Evolutionary conservation across 805 yeast species (phyloP).

Genomic region (Yarrowia yakushimensis): DNA sequence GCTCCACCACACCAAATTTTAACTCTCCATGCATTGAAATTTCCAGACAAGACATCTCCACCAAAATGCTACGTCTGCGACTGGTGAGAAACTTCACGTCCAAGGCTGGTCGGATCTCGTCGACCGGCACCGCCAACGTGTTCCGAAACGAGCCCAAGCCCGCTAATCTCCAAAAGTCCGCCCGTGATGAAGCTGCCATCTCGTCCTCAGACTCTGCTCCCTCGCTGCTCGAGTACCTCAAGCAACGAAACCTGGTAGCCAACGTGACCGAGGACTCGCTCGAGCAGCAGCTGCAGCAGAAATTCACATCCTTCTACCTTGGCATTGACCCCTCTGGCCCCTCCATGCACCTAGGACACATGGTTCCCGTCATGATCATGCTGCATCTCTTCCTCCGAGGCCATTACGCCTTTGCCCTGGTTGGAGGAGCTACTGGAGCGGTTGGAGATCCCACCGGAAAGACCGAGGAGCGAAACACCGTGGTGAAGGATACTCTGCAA

Average conservation of each 20-base stretch:
- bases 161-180: background rate
- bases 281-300: background rate
- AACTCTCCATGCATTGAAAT: conserved; percentile 7
- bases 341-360: conserved; percentile 86
- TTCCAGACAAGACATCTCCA: background rate
- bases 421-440: conserved; percentile 78
- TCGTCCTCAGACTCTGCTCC: background rate
- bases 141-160: conserved; percentile 14
- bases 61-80: conserved; percentile 2
- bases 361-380: conserved; percentile 79
- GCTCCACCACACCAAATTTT: background rate
- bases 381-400: conserved; percentile 84
- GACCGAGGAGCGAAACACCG: conserved; percentile 61
- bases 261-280: conserved; percentile 16
- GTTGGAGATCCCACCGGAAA: conserved; percentile 98
- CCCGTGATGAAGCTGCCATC: background rate
- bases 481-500: conserved; percentile 51
- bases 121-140: background rate
- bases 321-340: conserved; percentile 96
- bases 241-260: background rate
- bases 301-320: conserved; percentile 55
- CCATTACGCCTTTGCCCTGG: conserved; percentile 74
- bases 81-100: conserved; percentile 13
- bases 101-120: conserved; percentile 15
- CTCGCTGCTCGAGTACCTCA: conserved; percentile 8